These are phyloP conservation scores for Diaporthe aspalathi DNA, from an alignment of 2,329 filamentous ascomycete genomes.

Conservation along the genomic window DNA sequence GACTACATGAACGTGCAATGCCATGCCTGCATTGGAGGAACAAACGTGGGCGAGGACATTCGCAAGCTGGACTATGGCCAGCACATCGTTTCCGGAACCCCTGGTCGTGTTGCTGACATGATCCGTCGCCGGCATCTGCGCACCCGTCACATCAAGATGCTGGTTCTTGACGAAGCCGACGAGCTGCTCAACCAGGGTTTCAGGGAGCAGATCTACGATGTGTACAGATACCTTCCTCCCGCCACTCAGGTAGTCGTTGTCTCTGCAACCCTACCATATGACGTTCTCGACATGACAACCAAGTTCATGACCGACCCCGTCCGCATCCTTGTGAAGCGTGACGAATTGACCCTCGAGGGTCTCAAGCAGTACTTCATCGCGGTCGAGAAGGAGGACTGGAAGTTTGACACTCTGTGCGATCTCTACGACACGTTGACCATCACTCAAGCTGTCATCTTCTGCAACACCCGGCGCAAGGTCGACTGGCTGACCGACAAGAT, in stretches of 20 bases:
- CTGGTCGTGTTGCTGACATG: conserved; percentile 99
- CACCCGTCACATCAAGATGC: conserved; percentile 99
- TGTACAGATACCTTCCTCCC: conserved; percentile 98
- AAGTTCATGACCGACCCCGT: conserved; percentile 99
- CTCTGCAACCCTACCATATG: conserved; percentile 98
- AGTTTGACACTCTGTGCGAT: conserved; percentile 98
- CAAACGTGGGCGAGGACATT: conserved; percentile 98
- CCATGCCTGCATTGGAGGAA: conserved; percentile 99
- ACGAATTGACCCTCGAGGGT: conserved; percentile 99
- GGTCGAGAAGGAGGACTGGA: conserved; percentile 99
- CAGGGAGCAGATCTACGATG: conserved; percentile 99
- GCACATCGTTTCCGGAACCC: conserved; percentile 97
- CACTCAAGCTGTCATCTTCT: conserved; percentile 99
- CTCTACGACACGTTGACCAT: conserved; percentile 99
- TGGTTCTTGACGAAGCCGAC: conserved; percentile 98
- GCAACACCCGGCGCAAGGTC: conserved; percentile 99
- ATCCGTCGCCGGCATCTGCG: conserved; percentile 97
- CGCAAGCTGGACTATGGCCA: conserved; percentile 95
- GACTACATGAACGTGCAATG: conserved; percentile 99
- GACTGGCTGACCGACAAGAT: conserved; percentile 99
- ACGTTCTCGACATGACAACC: conserved; percentile 98
- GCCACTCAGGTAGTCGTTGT: conserved; percentile 98
- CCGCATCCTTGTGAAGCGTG: conserved; percentile 99
- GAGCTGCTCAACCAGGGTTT: conserved; percentile 97
- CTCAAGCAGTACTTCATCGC: conserved; percentile 99